Evolutionary conservation across 306 rosid genomes (phyloP).

Genomic region (Chamaecrista fasciculata): DNA sequence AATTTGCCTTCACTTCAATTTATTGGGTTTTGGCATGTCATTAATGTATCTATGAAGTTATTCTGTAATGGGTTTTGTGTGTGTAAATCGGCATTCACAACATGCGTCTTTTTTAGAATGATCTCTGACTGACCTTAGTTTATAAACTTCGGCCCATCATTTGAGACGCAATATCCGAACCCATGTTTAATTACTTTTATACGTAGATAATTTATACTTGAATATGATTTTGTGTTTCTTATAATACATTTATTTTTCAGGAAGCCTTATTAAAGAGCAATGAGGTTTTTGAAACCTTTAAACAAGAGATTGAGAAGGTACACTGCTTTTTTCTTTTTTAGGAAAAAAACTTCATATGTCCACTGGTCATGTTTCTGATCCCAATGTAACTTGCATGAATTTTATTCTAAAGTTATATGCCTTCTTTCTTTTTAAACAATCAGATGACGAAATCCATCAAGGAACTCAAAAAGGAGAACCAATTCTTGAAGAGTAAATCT

Average conservation of each 20-base stretch:
- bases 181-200: slow-evolving; percentile 1
- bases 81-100: neutral
- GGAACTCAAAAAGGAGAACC: slow-evolving; percentile 93
- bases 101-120: neutral
- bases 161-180: neutral
- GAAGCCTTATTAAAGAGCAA: slow-evolving; percentile 87
- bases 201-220: neutral
- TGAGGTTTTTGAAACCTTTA: slow-evolving; percentile 88
- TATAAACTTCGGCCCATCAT: neutral
- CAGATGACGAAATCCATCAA: slow-evolving; percentile 94
- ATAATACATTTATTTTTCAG: slow-evolving; percentile 51
- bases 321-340: slow-evolving; percentile 3
- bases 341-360: slow-evolving; percentile 12
- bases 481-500: slow-evolving; percentile 83
- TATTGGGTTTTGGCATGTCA: neutral
- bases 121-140: slow-evolving; percentile 5
- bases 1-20: neutral
- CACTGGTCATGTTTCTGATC: slow-evolving; percentile 21
- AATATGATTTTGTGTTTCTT: slow-evolving; percentile 12
- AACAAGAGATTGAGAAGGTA: slow-evolving; percentile 92
- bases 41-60: neutral
- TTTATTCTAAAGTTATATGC: slow-evolving; percentile 12
- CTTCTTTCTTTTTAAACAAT: slow-evolving; percentile 32
- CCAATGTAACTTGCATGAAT: slow-evolving; percentile 15
- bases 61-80: neutral